Evolutionary conservation across 768 basidiomycete genomes (phyloP).

Genomic region (Xerocomellus chrysenteron): DNA sequence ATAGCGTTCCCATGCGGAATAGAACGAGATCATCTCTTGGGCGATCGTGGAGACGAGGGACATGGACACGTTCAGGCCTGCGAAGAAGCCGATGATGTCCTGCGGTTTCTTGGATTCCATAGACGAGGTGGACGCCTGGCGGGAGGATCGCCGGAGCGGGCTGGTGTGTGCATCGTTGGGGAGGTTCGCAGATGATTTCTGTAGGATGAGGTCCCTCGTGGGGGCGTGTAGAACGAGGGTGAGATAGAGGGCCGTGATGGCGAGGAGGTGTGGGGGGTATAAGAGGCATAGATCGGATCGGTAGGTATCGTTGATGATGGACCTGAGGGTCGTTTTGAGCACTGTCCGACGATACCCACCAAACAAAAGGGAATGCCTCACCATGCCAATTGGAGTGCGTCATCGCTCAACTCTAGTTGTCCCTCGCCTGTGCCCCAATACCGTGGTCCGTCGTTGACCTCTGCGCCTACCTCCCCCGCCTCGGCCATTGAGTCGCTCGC

Average conservation of each 20-base stretch:
- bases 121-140: conserved; percentile 40
- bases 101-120: conserved; percentile 40
- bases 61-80: conserved; percentile 82
- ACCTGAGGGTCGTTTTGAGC: conserved; percentile 50
- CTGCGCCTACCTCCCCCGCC: conserved; percentile 51
- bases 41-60: conserved; percentile 78
- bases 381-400: conserved; percentile 91
- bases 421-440: conserved; percentile 85
- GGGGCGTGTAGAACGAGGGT: conserved; percentile 73
- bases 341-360: neutral
- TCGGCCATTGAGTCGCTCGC: conserved; percentile 49
- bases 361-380: conserved; percentile 34
- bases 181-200: conserved; percentile 33
- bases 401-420: conserved; percentile 70
- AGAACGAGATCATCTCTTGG: conserved; percentile 89
- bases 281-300: conserved; percentile 91
- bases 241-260: conserved; percentile 88
- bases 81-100: conserved; percentile 80
- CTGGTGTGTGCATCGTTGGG: conserved; percentile 28
- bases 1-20: conserved; percentile 86
- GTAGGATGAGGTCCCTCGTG: conserved; percentile 45
- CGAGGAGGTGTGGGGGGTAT: conserved; percentile 93
- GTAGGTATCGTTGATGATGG: conserved; percentile 95
- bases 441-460: conserved; percentile 54
- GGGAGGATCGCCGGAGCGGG: conserved; percentile 55